Percentiles rank a stretch among this genome's conserved stretches.
phyloP scores from a whole-genome alignment of 345 rosid genomes.

The Camelina sativa region DNA sequence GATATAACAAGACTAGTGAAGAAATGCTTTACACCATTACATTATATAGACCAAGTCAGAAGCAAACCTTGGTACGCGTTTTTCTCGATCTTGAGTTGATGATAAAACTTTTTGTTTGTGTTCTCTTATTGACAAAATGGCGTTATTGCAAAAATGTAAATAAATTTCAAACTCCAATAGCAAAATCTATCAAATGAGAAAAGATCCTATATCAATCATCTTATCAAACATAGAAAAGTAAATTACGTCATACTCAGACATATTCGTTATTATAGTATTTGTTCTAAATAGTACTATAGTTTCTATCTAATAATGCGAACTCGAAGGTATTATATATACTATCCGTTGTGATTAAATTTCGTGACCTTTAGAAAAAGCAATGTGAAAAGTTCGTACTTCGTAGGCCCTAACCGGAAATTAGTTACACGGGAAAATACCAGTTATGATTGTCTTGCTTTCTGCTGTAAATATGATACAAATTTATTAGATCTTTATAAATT shows the following conservation, averaged over 20 bases:
- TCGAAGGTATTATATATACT: not conserved
- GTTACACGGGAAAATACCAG: not conserved
- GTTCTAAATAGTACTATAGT: no score
- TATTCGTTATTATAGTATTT: no score
- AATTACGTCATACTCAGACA: not conserved
- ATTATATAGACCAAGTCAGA: constrained; percentile 5
- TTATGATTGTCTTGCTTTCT: constrained; percentile 28
- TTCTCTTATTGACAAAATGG: not conserved
- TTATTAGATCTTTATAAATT: not conserved
- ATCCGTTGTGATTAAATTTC: not conserved
- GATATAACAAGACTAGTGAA: constrained; percentile 1
- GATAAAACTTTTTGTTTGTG: not conserved
- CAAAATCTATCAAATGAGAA: not conserved
- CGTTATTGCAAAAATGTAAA: not conserved
- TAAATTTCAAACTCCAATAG: not conserved
- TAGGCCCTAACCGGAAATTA: constrained; percentile 3
- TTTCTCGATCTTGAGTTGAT: not conserved
- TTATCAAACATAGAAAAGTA: not conserved
- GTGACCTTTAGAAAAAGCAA: not conserved
- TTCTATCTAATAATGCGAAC: no score
- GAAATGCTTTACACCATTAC: constrained; percentile 10
- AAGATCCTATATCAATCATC: not conserved
- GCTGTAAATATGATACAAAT: constrained; percentile 20
- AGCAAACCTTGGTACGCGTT: not conserved
- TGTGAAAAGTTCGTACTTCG: not conserved